Evolutionary conservation across 805 yeast genomes (phyloP).

Genomic region (Blastobotrys terrestris): DNA sequence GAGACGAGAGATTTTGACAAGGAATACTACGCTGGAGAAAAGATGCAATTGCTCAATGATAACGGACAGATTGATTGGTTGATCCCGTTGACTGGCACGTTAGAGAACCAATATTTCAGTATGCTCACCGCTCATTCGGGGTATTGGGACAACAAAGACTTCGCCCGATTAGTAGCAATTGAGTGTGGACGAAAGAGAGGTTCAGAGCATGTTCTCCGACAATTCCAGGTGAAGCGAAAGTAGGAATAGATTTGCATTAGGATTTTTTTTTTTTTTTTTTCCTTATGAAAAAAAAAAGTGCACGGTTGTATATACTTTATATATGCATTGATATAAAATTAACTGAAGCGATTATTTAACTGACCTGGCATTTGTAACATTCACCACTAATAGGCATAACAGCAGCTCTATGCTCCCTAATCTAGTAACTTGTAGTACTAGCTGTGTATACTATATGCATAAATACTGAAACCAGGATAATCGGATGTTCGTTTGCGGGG

Average conservation of each 20-base stretch:
- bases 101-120: constrained; percentile 73
- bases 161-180: constrained; percentile 53
- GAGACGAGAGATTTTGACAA: constrained; percentile 19
- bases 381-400: too few relatives aligned
- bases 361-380: too few relatives aligned
- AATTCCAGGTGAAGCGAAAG: background rate
- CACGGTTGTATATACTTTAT: too few relatives aligned
- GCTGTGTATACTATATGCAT: too few relatives aligned
- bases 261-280: too few relatives aligned
- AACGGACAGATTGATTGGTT: constrained; percentile 82
- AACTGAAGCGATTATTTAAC: too few relatives aligned
- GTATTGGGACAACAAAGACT: constrained; percentile 80
- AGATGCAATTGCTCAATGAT: constrained; percentile 52
- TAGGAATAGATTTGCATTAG: background rate
- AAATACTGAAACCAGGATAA: too few relatives aligned
- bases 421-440: too few relatives aligned
- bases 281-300: too few relatives aligned
- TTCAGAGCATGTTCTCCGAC: background rate
- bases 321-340: too few relatives aligned
- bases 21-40: constrained; percentile 28
- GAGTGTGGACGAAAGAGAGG: constrained; percentile 28
- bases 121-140: constrained; percentile 86
- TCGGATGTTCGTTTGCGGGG: background rate
- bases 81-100: constrained; percentile 47
- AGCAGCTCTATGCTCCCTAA: too few relatives aligned